These are phyloP conservation scores for Coemansia reversa DNA, from an alignment of 192 early-diverging fungal genomes.

Conservation along the genomic window DNA sequence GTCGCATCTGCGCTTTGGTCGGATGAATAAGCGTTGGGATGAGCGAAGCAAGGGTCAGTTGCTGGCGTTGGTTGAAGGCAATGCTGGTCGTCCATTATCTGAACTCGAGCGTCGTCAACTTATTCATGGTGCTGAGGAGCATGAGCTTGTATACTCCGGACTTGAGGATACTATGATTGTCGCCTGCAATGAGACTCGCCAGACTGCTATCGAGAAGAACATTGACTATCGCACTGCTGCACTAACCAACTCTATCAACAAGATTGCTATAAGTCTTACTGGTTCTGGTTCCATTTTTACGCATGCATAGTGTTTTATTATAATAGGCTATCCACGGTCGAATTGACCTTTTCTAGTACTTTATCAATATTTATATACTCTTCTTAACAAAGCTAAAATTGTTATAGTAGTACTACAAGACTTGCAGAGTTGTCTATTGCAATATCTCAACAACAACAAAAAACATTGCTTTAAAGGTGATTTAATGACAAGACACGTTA, in stretches of 20 bases:
- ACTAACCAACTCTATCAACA: constrained; percentile 75
- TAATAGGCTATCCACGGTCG: background rate
- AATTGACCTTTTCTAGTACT: background rate
- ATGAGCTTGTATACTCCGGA: constrained; percentile 81
- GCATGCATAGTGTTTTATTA: constrained; percentile 14
- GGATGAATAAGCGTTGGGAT: constrained; percentile 84
- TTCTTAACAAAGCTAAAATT: too few species aligned
- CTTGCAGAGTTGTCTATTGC: too few species aligned
- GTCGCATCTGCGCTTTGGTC: constrained; percentile 80
- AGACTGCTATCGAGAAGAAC: constrained; percentile 63
- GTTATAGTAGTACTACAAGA: too few species aligned
- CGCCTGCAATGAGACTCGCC: constrained; percentile 72
- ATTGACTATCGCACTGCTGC: constrained; percentile 80
- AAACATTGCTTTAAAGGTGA: too few species aligned
- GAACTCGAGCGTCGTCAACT: constrained; percentile 72
- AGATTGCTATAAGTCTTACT: constrained; percentile 72
- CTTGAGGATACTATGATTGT: constrained; percentile 85
- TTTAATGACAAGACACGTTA: too few species aligned
- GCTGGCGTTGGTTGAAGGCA: constrained; percentile 68
- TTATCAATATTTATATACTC: too few species aligned
- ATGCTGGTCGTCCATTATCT: constrained; percentile 70
- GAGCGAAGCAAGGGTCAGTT: constrained; percentile 72
- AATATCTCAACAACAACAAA: too few species aligned
- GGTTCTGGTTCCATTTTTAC: constrained; percentile 79
- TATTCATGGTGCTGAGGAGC: constrained; percentile 80